Evolutionary conservation across 352 stramenopile genomes (phyloP).

Genomic region (Globisporangium orthogonon): DNA sequence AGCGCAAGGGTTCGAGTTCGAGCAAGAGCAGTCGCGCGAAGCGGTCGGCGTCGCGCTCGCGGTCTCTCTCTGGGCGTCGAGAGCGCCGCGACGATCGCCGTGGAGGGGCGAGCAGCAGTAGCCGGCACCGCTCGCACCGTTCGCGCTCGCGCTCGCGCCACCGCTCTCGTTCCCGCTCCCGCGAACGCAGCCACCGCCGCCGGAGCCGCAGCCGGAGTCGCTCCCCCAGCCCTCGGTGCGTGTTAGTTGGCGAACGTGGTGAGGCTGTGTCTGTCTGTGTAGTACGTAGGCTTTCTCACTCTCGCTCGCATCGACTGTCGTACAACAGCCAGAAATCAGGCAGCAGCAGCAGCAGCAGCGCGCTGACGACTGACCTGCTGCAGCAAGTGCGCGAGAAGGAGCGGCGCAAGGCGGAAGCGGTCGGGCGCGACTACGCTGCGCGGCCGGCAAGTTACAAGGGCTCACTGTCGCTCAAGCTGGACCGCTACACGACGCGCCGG

Average conservation of each 20-base stretch:
- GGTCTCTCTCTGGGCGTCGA: slow-evolving; percentile 17
- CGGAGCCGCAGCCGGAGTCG: slow-evolving; percentile 15
- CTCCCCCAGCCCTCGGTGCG: slow-evolving; percentile 12
- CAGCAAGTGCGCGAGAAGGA: slow-evolving; percentile 90
- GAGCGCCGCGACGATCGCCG: slow-evolving; percentile 24
- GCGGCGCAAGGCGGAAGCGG: slow-evolving; percentile 83
- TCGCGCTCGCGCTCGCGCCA: slow-evolving; percentile 34
- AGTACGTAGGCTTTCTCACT: slow-evolving; percentile 13
- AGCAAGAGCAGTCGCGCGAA: slow-evolving; percentile 3
- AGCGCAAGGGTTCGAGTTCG: slow-evolving; percentile 22
- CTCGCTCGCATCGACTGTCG: background rate
- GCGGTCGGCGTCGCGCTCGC: slow-evolving; percentile 28
- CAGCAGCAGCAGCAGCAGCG: slow-evolving; percentile 10
- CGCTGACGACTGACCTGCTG: slow-evolving; percentile 75
- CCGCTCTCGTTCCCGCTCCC: slow-evolving; percentile 37
- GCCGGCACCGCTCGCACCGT: slow-evolving; percentile 17
- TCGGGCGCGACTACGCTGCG: slow-evolving; percentile 88
- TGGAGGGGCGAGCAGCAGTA: slow-evolving; percentile 17
- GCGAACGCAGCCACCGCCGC: slow-evolving; percentile 11
- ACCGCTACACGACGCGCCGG: slow-evolving; percentile 79
- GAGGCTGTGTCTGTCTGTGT: background rate
- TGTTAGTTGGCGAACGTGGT: background rate
- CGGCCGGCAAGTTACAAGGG: slow-evolving; percentile 90
- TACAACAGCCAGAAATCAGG: background rate
- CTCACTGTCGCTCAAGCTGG: slow-evolving; percentile 87